Percentiles rank a stretch among this genome's conserved stretches.
Evolutionary conservation across 179 eudicot genomes (phyloP).

Genomic region (Heliamphora pulchella): DNA sequence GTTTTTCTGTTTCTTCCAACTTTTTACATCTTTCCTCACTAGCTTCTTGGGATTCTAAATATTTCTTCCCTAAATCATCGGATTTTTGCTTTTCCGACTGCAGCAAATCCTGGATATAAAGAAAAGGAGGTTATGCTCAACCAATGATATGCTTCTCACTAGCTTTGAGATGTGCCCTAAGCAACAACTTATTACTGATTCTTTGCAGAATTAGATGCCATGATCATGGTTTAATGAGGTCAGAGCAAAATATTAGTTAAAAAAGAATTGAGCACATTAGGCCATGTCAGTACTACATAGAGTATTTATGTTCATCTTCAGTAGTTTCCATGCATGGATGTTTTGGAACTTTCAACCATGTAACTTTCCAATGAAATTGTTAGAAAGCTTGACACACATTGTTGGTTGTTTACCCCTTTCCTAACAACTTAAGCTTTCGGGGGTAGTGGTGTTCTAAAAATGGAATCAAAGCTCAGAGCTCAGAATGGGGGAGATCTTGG

Average conservation of each 20-base stretch:
- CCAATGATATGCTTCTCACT: not conserved
- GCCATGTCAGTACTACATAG: not conserved
- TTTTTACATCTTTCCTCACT: conserved; percentile 56
- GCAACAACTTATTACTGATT: not conserved
- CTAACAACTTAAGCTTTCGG: no score
- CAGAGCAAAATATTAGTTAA: not conserved
- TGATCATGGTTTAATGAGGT: not conserved
- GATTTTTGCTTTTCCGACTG: conserved; percentile 59
- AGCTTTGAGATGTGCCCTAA: not conserved
- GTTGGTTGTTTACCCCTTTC: no score
- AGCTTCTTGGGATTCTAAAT: conserved; percentile 41
- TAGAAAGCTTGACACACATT: not conserved
- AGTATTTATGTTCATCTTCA: not conserved
- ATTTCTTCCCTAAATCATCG: conserved; percentile 48
- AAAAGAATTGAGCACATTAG: not conserved
- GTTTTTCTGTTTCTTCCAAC: conserved; percentile 73
- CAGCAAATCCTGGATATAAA: conserved; percentile 43
- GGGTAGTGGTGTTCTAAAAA: no score
- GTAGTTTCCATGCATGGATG: not conserved
- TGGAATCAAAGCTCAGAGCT: no score
- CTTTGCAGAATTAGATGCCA: not conserved
- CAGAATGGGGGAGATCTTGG: no score
- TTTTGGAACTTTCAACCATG: not conserved
- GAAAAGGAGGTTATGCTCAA: conserved; percentile 7
- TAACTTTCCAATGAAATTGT: not conserved